These are phyloP conservation scores for Candida glucosophila DNA, from an alignment of 1,139 yeast species.

Conservation along the genomic window DNA sequence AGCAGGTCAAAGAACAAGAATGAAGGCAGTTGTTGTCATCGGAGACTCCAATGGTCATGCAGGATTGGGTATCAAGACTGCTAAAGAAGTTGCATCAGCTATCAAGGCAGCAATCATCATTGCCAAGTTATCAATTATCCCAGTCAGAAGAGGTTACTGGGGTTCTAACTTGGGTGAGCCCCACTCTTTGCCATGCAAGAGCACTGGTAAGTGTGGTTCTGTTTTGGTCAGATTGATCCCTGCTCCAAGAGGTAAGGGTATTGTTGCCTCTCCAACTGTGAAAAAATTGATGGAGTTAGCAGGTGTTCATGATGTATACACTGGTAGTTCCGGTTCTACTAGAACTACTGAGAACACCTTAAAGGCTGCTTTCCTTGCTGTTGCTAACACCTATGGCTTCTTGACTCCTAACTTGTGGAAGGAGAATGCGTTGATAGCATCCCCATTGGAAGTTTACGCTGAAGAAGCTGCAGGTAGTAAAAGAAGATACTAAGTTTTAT, in stretches of 20 bases:
- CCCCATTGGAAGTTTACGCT: conserved; percentile 92
- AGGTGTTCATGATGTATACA: conserved; percentile 99
- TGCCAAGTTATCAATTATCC: conserved; percentile 97
- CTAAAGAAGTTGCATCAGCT: conserved; percentile 99
- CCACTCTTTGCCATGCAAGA: conserved; percentile 97
- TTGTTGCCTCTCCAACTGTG: conserved; percentile 99
- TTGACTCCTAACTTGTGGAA: conserved; percentile 99
- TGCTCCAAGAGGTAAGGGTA: conserved; percentile 99
- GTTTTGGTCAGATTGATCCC: conserved; percentile 97
- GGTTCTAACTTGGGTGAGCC: conserved; percentile 99
- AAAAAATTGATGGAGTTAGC: conserved; percentile 98
- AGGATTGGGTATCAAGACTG: conserved; percentile 99
- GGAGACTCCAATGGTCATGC: conserved; percentile 99
- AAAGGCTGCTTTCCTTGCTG: conserved; percentile 99
- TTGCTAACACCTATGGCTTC: conserved; percentile 99
- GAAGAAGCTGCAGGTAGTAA: conserved; percentile 72
- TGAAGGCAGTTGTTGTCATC: conserved; percentile 99
- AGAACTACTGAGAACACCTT: conserved; percentile 99
- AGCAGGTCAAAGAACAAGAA: conserved; percentile 99
- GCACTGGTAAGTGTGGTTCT: conserved; percentile 99
- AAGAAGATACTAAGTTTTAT: conserved; percentile 54
- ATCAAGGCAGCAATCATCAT: conserved; percentile 99
- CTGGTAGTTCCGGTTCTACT: conserved; percentile 98
- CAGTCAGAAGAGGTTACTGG: conserved; percentile 99
- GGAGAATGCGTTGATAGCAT: conserved; percentile 72